phyloP scores from a whole-genome alignment of 2,329 filamentous ascomycete genomes.

The Neopestalotiopsis sp. region DNA sequence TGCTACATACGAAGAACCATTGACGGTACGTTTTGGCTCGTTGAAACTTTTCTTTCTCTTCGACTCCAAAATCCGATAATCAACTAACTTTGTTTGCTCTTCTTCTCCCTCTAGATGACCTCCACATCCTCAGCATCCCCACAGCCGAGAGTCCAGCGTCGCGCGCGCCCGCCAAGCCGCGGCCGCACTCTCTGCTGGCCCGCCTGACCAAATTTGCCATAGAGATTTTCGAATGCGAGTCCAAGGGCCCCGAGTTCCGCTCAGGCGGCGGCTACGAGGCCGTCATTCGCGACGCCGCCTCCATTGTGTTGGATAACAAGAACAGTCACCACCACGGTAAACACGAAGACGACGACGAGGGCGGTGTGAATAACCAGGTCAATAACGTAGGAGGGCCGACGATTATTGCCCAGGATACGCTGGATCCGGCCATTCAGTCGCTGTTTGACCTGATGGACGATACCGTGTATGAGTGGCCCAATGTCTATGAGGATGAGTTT shows the following conservation, averaged over 20 bases:
- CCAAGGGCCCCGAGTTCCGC: conserved; percentile 6
- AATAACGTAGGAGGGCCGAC: not conserved
- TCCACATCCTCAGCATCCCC: conserved; percentile 3
- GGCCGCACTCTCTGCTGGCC: conserved; percentile 3
- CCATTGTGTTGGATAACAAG: conserved; percentile 4
- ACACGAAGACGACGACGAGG: too few species aligned
- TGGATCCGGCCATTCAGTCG: conserved; percentile 14
- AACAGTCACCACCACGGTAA: not conserved
- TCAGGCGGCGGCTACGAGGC: conserved; percentile 10
- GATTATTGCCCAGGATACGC: conserved; percentile 2
- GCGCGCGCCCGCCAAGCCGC: conserved; percentile 1
- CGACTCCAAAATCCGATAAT: too few species aligned
- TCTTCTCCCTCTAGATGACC: conserved; percentile 1
- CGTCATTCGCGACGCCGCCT: conserved; percentile 13
- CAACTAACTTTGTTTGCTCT: not conserved
- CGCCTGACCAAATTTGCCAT: conserved; percentile 7
- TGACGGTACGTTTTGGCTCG: not conserved
- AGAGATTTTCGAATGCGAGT: conserved; percentile 12
- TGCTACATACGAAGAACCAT: conserved; percentile 14
- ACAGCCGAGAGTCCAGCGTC: not conserved
- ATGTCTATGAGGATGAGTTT: not conserved
- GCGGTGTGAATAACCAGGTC: too few species aligned
- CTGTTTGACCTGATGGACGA: conserved; percentile 17
- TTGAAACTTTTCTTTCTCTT: too few species aligned
- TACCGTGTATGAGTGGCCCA: conserved; percentile 13